A percentile compares a stretch with the other conserved stretches of the same genome.
Evolutionary conservation across 2,329 filamentous ascomycete species (phyloP).

Genomic region (Blastomyces gilchristii): DNA sequence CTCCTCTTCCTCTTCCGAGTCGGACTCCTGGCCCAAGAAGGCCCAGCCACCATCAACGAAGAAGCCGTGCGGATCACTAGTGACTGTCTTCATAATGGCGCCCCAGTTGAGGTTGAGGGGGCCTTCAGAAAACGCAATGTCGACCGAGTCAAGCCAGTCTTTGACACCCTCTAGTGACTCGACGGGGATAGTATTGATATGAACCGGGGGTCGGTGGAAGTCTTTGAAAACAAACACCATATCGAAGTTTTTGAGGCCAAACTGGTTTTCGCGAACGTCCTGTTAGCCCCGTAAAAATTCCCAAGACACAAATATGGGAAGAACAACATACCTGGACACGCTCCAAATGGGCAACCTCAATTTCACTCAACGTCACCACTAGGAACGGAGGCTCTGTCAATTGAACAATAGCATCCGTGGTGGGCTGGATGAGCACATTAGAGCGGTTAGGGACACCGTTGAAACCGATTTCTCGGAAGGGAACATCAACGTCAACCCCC

Average conservation of each 20-base stretch:
- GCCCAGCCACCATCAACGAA: slow-evolving; percentile 93
- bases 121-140: slow-evolving; percentile 88
- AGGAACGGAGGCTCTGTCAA: slow-evolving; percentile 95
- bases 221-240: slow-evolving; percentile 98
- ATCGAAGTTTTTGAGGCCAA: slow-evolving; percentile 97
- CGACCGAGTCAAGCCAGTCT: slow-evolving; percentile 92
- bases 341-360: slow-evolving; percentile 92
- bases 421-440: slow-evolving; percentile 90
- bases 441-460: slow-evolving; percentile 92
- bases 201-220: slow-evolving; percentile 77
- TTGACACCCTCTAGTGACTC: slow-evolving; percentile 92
- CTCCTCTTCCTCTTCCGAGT: slow-evolving; percentile 58
- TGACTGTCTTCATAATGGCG: slow-evolving; percentile 99
- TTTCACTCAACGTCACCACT: slow-evolving; percentile 88
- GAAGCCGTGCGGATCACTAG: slow-evolving; percentile 85
- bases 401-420: slow-evolving; percentile 93
- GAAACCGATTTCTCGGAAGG: slow-evolving; percentile 92
- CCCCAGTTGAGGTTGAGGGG: slow-evolving; percentile 97
- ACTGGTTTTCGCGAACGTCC: slow-evolving; percentile 41
- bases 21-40: slow-evolving; percentile 78
- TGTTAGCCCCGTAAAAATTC: slow-evolving; percentile 16
- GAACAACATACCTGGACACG: slow-evolving; percentile 54
- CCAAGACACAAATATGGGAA: slow-evolving; percentile 6
- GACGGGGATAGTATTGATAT: slow-evolving; percentile 97
- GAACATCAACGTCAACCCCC: slow-evolving; percentile 87